Conservation (phyloP, 352 stramenopile species). For the Peronospora farinosa region DNA sequence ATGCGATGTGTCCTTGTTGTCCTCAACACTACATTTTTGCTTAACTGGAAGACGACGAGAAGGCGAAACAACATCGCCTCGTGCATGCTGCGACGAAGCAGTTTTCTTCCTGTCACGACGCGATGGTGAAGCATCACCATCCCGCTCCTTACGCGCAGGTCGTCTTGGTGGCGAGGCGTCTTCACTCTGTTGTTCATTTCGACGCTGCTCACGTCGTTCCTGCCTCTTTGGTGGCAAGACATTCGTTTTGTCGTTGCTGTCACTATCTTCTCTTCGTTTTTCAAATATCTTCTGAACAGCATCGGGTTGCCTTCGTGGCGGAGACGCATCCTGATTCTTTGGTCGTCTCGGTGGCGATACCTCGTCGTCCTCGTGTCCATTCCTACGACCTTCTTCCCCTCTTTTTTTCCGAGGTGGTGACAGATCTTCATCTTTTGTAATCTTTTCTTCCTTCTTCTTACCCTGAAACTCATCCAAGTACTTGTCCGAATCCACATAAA, state of each 20-base stretch:
- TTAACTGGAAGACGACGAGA: constrained; percentile 12
- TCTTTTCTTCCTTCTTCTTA: constrained; percentile 21
- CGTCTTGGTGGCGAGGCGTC: constrained; percentile 21
- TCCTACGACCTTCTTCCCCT: constrained; percentile 8
- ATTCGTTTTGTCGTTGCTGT: constrained; percentile 8
- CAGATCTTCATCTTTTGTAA: constrained; percentile 27
- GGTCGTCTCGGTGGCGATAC: constrained; percentile 27
- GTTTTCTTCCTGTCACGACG: constrained; percentile 1
- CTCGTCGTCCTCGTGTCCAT: constrained; percentile 22
- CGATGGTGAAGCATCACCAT: constrained; percentile 16
- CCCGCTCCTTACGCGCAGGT: constrained; percentile 1
- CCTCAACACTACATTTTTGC: background rate
- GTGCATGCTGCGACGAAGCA: background rate
- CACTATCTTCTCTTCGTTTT: constrained; percentile 10
- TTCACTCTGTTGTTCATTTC: constrained; percentile 3
- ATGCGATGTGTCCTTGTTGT: constrained; percentile 21
- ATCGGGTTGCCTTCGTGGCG: constrained; percentile 19
- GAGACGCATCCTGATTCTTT: constrained; percentile 26
- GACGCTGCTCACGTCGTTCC: background rate
- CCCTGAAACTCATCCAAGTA: constrained; percentile 47
- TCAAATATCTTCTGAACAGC: background rate
- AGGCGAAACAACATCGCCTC: constrained; percentile 14
- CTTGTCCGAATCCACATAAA: constrained; percentile 67
- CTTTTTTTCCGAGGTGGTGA: constrained; percentile 46
- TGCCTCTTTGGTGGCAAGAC: constrained; percentile 24